Percentiles rank a stretch among this genome's conserved stretches.
Conservation (phyloP, 331 rosid genomes). For the Erythrophleum ivorense region DNA sequence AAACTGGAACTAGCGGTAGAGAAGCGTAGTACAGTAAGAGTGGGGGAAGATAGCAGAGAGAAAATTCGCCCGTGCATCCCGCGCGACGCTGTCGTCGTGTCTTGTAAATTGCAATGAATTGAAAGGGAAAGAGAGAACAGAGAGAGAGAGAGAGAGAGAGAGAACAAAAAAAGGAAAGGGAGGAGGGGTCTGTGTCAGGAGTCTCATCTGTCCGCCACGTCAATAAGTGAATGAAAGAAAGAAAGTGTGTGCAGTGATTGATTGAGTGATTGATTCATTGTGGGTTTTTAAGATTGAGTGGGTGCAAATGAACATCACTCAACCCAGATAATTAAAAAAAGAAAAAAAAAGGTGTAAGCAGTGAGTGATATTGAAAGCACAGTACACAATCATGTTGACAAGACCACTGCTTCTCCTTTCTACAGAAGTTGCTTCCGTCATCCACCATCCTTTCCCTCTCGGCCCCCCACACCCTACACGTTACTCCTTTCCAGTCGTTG, state of each 20-base stretch:
- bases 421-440: conserved; percentile 32
- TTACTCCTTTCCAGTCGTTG: too few relatives aligned
- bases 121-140: not conserved
- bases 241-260: not conserved
- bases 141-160: not conserved
- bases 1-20: not conserved
- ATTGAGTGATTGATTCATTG: conserved; percentile 50
- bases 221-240: conserved; percentile 22
- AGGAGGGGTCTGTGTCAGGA: conserved; percentile 46
- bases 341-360: not conserved
- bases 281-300: conserved; percentile 42
- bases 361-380: conserved; percentile 10
- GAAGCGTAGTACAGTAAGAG: not conserved
- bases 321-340: not conserved
- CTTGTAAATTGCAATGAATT: not conserved
- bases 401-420: conserved; percentile 34
- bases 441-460: not conserved
- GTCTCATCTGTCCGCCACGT: conserved; percentile 52
- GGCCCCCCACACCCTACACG: not conserved
- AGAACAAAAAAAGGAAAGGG: too few relatives aligned
- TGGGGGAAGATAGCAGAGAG: not conserved
- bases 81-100: conserved; percentile 67
- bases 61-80: conserved; percentile 76
- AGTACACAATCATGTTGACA: conserved; percentile 48
- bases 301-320: conserved; percentile 21